Percentiles rank a stretch among this genome's conserved stretches.
These are phyloP conservation scores for Letharia columbiana DNA, from an alignment of 495 filamentous ascomycete species.

Conservation along the genomic window DNA sequence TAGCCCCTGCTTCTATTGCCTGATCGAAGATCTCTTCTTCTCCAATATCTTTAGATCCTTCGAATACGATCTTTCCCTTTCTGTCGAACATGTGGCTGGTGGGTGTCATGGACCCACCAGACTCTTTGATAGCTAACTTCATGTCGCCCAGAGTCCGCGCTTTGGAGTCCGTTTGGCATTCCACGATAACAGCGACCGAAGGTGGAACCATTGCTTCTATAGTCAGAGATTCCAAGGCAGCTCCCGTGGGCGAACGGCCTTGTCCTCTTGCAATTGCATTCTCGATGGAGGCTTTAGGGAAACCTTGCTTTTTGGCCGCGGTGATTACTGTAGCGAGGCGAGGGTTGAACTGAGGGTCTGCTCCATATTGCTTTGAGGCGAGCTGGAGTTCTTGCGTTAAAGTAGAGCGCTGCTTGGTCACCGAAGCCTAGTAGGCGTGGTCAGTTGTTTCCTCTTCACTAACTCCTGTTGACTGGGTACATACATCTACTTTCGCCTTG, in stretches of 20 bases:
- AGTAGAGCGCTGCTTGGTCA: constrained; percentile 42
- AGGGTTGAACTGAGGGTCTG: constrained; percentile 63
- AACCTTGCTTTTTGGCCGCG: constrained; percentile 74
- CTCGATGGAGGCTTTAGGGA: constrained; percentile 79
- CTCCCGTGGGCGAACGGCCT: constrained; percentile 63
- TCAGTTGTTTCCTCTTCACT: not conserved
- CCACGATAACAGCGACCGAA: constrained; percentile 70
- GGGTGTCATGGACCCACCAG: constrained; percentile 58
- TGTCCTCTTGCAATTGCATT: constrained; percentile 78
- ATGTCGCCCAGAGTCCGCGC: constrained; percentile 62
- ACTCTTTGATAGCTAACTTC: constrained; percentile 55
- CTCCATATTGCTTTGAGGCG: constrained; percentile 48
- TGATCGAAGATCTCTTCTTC: constrained; percentile 74
- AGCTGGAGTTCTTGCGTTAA: constrained; percentile 44
- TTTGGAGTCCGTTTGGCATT: constrained; percentile 77
- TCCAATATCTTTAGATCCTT: constrained; percentile 49
- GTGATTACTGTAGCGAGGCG: constrained; percentile 62
- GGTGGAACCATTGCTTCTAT: constrained; percentile 78
- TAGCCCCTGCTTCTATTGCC: constrained; percentile 76
- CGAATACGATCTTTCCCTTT: constrained; percentile 61
- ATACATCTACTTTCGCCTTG: constrained; percentile 70
- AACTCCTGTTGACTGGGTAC: not conserved
- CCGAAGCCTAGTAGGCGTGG: constrained; percentile 30
- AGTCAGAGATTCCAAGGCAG: constrained; percentile 61
- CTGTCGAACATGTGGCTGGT: constrained; percentile 79